Evolutionary conservation across 768 basidiomycete genomes (phyloP).

Genomic region (Leccinum boreale): DNA sequence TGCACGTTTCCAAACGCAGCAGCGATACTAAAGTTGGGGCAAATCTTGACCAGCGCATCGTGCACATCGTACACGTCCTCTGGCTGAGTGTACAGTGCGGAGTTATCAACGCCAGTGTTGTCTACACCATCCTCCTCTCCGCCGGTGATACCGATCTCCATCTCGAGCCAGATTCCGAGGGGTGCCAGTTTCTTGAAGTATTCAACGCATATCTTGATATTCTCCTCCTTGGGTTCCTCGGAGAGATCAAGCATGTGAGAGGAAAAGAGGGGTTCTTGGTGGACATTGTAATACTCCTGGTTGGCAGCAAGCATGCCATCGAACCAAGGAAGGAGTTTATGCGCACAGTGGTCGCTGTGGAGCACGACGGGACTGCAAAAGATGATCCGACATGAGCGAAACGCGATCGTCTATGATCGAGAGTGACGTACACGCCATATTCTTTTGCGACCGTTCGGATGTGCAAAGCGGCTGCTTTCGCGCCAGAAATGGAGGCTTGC

Average conservation of each 20-base stretch:
- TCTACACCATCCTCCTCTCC: constrained; percentile 99
- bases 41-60: constrained; percentile 74
- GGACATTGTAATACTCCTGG: constrained; percentile 86
- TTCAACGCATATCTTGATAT: constrained; percentile 88
- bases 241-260: constrained; percentile 99
- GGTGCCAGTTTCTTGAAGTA: constrained; percentile 96
- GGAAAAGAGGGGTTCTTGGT: constrained; percentile 86
- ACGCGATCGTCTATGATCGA: neutral
- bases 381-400: neutral
- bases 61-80: constrained; percentile 94
- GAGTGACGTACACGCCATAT: constrained; percentile 81
- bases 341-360: constrained; percentile 98
- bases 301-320: constrained; percentile 99
- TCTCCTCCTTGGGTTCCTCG: constrained; percentile 87
- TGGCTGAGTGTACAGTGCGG: constrained; percentile 93
- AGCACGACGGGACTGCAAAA: constrained; percentile 84
- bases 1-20: constrained; percentile 99
- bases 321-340: constrained; percentile 98
- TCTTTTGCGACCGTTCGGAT: constrained; percentile 81
- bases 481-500: constrained; percentile 92
- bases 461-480: constrained; percentile 89
- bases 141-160: constrained; percentile 99
- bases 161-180: constrained; percentile 95
- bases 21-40: constrained; percentile 95
- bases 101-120: constrained; percentile 94